Base-by-base conservation (phyloP, 805 yeast species). In the Dipodascus geniculatus region DNA sequence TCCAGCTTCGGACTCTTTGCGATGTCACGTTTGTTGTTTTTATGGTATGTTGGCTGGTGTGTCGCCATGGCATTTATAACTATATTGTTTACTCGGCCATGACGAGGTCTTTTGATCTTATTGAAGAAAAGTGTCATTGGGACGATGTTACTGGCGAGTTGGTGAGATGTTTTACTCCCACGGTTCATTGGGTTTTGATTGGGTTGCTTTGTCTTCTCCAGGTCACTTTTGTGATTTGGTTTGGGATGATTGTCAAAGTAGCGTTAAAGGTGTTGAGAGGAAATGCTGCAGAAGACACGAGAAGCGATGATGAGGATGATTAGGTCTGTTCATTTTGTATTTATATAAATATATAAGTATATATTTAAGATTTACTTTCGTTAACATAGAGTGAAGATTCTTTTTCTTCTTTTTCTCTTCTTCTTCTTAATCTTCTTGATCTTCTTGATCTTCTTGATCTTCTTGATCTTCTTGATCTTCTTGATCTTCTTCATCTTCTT, bases 241-340 rank as follows among this genome's bases (percentile, higher is more conserved):
- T 88, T 76, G 79, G 72, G 63, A 73, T 85, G 70, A 88, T 89
- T 55, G 57, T 77, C 11, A 81, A 78, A 60, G 95, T 88, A 23
- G 87, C 86, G 9, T 65, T 74, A 53, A 81, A 77, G 64, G 91
- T 88, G 22, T 57, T 87, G 23, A 72, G 76, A 6, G 96, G 96
- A 2, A 73, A 69, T 22, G 80, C 81, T 35, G 96, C 96, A 1
- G 95, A 87, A 60, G 96, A 89, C 66, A 83, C 84, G 31, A 79
- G 96, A 68, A 83, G 91, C 64, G 96, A 87, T 61, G 83, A 76
- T 54, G 95, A 86, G 53, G 87, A 82, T 38, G 44, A 38, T 38
- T 38, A 17, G 20, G 11, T 38, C 6, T 6, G 11, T 3, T 38
- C 4, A 6, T 38, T n/a, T 38, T 38, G 19, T 28, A 28, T 28